Conservation (phyloP, 331 rosid genomes). For the Erythrophleum ivorense region DNA sequence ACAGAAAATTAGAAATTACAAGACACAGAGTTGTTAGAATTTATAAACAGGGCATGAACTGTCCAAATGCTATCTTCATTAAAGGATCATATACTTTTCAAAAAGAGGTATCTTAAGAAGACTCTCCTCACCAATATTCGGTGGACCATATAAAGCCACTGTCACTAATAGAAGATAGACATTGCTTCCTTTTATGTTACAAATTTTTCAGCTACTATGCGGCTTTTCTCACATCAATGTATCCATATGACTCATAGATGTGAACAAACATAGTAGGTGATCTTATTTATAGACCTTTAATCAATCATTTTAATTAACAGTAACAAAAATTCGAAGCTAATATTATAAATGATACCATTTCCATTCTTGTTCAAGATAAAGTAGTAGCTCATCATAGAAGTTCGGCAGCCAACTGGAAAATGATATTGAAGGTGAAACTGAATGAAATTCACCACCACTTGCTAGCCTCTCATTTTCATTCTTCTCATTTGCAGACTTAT, state of each 20-base stretch:
- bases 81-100: neutral
- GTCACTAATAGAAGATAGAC: neutral
- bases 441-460: slow-evolving; percentile 55
- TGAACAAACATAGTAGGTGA: neutral
- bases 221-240: neutral
- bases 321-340: slow-evolving; percentile 37
- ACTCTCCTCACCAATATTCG: too few relatives aligned
- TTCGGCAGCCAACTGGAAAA: slow-evolving; percentile 88
- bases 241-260: neutral
- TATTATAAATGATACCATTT: slow-evolving; percentile 68
- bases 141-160: neutral
- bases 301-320: slow-evolving; percentile 14
- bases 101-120: neutral
- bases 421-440: slow-evolving; percentile 56
- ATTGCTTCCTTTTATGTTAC: neutral
- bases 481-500: slow-evolving; percentile 65
- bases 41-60: neutral
- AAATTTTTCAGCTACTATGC: neutral
- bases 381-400: slow-evolving; percentile 94
- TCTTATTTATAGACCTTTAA: slow-evolving; percentile 16
- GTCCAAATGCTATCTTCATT: neutral
- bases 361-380: slow-evolving; percentile 99
- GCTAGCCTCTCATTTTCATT: slow-evolving; percentile 62
- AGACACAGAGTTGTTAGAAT: neutral
- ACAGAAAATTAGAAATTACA: neutral